phyloP scores from a whole-genome alignment of 352 stramenopile species.

The Aphanomyces astaci region DNA sequence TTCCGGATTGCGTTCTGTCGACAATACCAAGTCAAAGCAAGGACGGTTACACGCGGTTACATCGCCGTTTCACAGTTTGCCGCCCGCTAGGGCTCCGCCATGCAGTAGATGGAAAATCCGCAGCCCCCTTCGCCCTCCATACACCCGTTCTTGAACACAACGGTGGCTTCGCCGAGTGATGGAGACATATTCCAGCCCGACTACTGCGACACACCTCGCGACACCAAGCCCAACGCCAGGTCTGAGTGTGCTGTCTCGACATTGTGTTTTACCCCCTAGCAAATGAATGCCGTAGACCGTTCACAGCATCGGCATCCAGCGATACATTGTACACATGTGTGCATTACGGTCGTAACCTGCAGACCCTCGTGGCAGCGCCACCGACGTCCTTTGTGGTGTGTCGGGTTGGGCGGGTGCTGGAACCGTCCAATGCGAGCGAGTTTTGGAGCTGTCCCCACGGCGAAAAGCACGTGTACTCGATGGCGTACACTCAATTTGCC shows the following conservation, averaged over 20 bases:
- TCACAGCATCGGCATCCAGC: conserved; percentile 9
- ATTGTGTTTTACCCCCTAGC: too few species aligned
- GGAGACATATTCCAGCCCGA: conserved; percentile 10
- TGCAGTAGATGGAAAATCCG: background rate
- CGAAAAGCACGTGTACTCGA: conserved; percentile 34
- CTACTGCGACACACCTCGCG: conserved; percentile 12
- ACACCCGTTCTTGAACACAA: background rate
- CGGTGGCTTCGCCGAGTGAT: background rate
- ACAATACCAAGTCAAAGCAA: too few species aligned
- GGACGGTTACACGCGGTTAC: background rate
- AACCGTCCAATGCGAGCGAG: background rate
- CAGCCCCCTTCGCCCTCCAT: background rate
- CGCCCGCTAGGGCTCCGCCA: background rate
- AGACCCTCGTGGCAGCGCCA: background rate
- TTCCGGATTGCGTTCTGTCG: too few species aligned
- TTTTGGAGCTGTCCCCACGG: conserved; percentile 1
- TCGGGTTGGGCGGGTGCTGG: background rate
- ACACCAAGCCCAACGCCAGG: conserved; percentile 12
- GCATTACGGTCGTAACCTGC: background rate
- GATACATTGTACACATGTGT: conserved; percentile 12
- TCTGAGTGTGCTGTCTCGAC: background rate
- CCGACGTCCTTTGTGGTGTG: conserved; percentile 12
- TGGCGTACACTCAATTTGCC: conserved; percentile 50
- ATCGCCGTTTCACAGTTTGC: background rate
- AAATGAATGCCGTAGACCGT: conserved; percentile 9